A percentile compares a stretch with the other conserved stretches of the same genome.
These are phyloP conservation scores for Phialemoniopsis sp. DNA, from an alignment of 2,329 filamentous ascomycete genomes.

Conservation along the genomic window DNA sequence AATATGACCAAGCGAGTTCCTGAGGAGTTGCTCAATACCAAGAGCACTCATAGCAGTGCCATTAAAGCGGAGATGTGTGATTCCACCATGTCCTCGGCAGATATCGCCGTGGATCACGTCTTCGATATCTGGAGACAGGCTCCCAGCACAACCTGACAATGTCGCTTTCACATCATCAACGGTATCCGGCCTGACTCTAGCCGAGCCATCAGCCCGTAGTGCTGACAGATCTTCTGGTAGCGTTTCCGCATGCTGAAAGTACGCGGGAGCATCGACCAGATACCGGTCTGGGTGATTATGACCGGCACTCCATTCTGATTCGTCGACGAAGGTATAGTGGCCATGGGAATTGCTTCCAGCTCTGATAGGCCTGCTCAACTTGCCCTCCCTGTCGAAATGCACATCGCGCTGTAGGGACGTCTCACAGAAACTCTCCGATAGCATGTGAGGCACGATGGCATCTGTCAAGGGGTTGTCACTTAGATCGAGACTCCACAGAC, in stretches of 20 bases:
- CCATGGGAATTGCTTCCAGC: slow-evolving; percentile 30
- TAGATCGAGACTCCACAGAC: slow-evolving; percentile 56
- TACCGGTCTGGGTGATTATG: slow-evolving; percentile 44
- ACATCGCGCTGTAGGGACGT: slow-evolving; percentile 24
- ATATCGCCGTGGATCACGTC: slow-evolving; percentile 14
- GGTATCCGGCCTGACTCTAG: slow-evolving; percentile 25
- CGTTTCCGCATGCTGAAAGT: slow-evolving; percentile 17
- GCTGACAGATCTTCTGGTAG: slow-evolving; percentile 16
- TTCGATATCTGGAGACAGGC: slow-evolving; percentile 8
- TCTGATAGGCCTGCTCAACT: slow-evolving; percentile 19
- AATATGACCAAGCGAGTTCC: slow-evolving; percentile 37
- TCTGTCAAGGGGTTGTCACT: slow-evolving; percentile 49
- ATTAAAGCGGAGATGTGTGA: slow-evolving; percentile 54
- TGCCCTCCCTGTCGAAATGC: slow-evolving; percentile 42
- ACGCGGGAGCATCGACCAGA: slow-evolving; percentile 43
- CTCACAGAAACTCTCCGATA: slow-evolving; percentile 22
- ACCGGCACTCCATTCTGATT: slow-evolving; percentile 38
- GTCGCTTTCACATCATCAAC: slow-evolving; percentile 21
- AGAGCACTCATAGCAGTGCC: slow-evolving; percentile 40
- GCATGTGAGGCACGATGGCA: slow-evolving; percentile 22
- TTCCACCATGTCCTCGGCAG: slow-evolving; percentile 19
- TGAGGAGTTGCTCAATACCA: slow-evolving; percentile 39
- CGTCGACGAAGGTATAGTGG: slow-evolving; percentile 37
- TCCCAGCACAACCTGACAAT: slow-evolving; percentile 16
- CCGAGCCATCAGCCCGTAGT: slow-evolving; percentile 24